Evolutionary conservation across 2,329 filamentous ascomycete species (phyloP).

Genomic region (Cytospora mali): DNA sequence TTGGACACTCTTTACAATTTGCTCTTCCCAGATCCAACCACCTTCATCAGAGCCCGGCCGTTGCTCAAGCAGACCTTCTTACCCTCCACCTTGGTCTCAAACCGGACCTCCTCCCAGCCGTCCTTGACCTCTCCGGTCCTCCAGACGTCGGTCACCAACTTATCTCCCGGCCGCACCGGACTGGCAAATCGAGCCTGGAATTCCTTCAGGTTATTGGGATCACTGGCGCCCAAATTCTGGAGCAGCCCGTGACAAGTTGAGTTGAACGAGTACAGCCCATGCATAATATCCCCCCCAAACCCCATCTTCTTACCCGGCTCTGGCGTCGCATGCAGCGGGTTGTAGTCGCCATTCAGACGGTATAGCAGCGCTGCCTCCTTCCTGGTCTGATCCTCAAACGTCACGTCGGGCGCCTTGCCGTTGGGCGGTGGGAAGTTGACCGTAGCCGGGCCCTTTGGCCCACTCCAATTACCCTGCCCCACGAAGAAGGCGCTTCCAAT

Average conservation of each 20-base stretch:
- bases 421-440: conserved; percentile 74
- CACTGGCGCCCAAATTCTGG: conserved; percentile 70
- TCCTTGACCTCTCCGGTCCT: conserved; percentile 67
- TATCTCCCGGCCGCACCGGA: conserved; percentile 82
- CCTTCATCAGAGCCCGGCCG: conserved; percentile 77
- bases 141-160: conserved; percentile 82
- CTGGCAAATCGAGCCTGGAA: conserved; percentile 88
- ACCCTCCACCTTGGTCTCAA: conserved; percentile 73
- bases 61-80: conserved; percentile 88
- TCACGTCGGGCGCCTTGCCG: conserved; percentile 69
- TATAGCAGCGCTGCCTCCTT: conserved; percentile 76
- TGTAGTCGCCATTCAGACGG: conserved; percentile 90
- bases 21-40: conserved; percentile 57
- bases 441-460: conserved; percentile 83
- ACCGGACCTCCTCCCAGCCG: conserved; percentile 81
- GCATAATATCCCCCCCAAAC: conserved; percentile 85
- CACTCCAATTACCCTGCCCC: conserved; percentile 80
- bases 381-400: conserved; percentile 71
- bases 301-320: conserved; percentile 88
- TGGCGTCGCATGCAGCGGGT: conserved; percentile 86
- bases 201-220: conserved; percentile 81
- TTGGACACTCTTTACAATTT: conserved; percentile 56
- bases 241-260: conserved; percentile 73
- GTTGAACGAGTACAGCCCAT: conserved; percentile 90
- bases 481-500: conserved; percentile 77